These are phyloP conservation scores for Cryptosporidium ryanae DNA, from an alignment of 169 alveolate genomes.

Conservation along the genomic window DNA sequence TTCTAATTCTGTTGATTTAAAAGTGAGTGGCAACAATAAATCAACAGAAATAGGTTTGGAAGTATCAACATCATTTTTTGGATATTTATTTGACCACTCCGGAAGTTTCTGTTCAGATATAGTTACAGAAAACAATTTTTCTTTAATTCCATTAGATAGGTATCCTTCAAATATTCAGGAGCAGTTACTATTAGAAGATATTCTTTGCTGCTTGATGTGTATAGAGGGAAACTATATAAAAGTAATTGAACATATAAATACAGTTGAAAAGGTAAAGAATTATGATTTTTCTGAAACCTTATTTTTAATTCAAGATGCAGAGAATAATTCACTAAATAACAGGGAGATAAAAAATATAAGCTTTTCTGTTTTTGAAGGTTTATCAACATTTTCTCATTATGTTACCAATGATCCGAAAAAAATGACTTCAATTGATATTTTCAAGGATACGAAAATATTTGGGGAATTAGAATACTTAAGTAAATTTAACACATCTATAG, in stretches of 20 bases:
- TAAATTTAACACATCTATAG: neutral
- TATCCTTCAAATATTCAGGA: slow-evolving; percentile 45
- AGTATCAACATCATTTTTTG: slow-evolving; percentile 4
- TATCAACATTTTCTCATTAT: slow-evolving; percentile 25
- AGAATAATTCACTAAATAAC: neutral
- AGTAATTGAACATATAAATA: slow-evolving; percentile 14
- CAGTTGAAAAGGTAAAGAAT: neutral
- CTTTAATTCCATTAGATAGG: neutral
- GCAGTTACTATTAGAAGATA: slow-evolving; percentile 61
- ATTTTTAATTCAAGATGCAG: neutral
- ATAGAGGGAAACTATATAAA: slow-evolving; percentile 39
- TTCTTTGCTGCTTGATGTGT: slow-evolving; percentile 29
- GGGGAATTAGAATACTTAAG: neutral
- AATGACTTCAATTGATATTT: neutral
- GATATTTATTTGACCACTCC: slow-evolving; percentile 62
- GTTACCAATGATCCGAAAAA: slow-evolving; percentile 42
- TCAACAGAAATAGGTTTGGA: neutral
- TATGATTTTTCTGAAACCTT: slow-evolving; percentile 7
- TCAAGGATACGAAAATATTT: neutral
- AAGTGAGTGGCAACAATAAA: neutral
- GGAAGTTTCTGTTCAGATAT: neutral
- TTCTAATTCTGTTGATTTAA: neutral
- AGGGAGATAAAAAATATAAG: neutral
- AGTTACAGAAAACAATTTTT: neutral
- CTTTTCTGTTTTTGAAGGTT: slow-evolving; percentile 18